Percentiles rank a stretch among this genome's conserved stretches.
These are phyloP conservation scores for Aureobasidium vineae DNA, from an alignment of 2,329 filamentous ascomycete genomes.

Conservation along the genomic window DNA sequence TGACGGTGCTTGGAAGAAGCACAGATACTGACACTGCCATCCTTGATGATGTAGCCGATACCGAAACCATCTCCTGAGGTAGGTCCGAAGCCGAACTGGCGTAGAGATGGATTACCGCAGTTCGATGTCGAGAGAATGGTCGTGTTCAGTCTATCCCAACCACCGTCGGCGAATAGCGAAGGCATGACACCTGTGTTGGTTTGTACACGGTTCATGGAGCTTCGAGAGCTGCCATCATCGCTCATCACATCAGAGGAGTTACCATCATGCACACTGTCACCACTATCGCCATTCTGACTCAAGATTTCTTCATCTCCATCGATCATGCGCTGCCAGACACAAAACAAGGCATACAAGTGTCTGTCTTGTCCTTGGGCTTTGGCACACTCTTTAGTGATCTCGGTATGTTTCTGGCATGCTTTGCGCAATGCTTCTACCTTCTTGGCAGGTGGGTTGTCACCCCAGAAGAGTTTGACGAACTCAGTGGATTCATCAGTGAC, in stretches of 20 bases:
- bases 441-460: constrained; percentile 73
- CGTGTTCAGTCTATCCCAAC: constrained; percentile 94
- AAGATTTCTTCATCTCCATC: constrained; percentile 66
- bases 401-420: constrained; percentile 79
- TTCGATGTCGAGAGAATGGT: constrained; percentile 97
- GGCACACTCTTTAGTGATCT: constrained; percentile 76
- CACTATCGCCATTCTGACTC: constrained; percentile 49
- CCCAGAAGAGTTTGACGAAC: constrained; percentile 94
- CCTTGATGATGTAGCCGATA: constrained; percentile 99
- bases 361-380: constrained; percentile 90
- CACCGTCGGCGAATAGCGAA: constrained; percentile 77
- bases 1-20: constrained; percentile 92
- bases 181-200: constrained; percentile 61
- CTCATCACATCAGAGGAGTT: constrained; percentile 46
- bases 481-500: constrained; percentile 81
- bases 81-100: constrained; percentile 95
- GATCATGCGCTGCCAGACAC: constrained; percentile 86
- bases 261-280: constrained; percentile 56
- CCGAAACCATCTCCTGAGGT: constrained; percentile 93
- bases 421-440: constrained; percentile 84
- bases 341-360: constrained; percentile 91
- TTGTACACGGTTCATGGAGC: constrained; percentile 50
- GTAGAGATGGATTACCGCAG: constrained; percentile 90
- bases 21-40: constrained; percentile 85
- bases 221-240: constrained; percentile 51